Base-by-base conservation (phyloP, 1,139 yeast genomes). In the Taphrina deformans region DNA sequence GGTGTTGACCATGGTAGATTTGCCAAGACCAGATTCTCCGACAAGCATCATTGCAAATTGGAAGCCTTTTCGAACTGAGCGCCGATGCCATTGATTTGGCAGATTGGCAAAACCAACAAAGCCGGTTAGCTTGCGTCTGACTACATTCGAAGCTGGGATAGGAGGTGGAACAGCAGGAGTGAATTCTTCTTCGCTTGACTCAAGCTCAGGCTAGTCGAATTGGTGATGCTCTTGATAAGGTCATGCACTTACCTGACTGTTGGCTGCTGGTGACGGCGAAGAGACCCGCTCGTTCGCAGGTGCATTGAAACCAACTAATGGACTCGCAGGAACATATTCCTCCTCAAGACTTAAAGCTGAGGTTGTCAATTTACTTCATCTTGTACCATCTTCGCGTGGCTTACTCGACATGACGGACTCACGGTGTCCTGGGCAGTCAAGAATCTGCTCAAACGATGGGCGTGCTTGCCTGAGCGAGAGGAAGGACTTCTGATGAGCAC, bases 61-160 rank as follows among this genome's bases (percentile, higher is more conserved):
- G 82, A 93, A 95, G n/a, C 99, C 99, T 75, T 93, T 85, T 78
- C 93, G 87, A 70, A 92, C 86, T 4, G 96, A 87, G 77, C 89
- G 91, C 78, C 97, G 85, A 79, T 93, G 98, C 97, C 98, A 93
- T 80, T 95, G 99, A 76, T 92, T 93, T 67, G 99, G 99, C 73
- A 95, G 82, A 78, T 92, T 95, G 71, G 98, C 97, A 78, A 95
- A 93, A 2, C 99, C 99, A 67, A 95, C 99, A 75, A 88, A 92
- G 5, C 96, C 96, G 27, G 62, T 65, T 23, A 65, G 62, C 45
- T 53, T 62, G 24, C 61, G 61, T 27, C 38, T 53, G 55, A 62
- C 48, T 26, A 62, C 53, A 33, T 62, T 55, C 21, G 29, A 41
- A 6, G 27, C 55, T 21, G 65, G 53, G n/a, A 59, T 40, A 29